Percentiles rank a stretch among this genome's conserved stretches.
These are phyloP conservation scores for Trichothecium sympodiale DNA, from an alignment of 2,329 filamentous ascomycete species.

Conservation along the genomic window DNA sequence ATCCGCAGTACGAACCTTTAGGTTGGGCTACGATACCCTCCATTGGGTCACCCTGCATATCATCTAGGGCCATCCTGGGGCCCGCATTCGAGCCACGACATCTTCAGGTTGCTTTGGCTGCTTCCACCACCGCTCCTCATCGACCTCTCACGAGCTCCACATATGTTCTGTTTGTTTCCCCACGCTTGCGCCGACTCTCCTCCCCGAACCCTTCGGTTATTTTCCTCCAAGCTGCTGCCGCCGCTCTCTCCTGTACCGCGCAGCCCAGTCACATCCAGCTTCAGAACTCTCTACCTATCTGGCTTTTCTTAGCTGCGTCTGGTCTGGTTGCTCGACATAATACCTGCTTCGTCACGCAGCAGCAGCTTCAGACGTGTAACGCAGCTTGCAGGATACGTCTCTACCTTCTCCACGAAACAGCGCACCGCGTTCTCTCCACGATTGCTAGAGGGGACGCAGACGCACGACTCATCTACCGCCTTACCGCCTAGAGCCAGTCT, in stretches of 20 bases:
- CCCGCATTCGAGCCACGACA: conserved; percentile 30
- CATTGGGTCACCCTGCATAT: conserved; percentile 25
- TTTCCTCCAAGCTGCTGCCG: no score
- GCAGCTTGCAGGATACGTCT: no score
- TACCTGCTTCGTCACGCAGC: no score
- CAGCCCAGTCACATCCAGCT: no score
- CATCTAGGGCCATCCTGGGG: conserved; percentile 14
- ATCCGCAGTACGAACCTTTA: no score
- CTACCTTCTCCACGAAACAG: conserved; percentile 17
- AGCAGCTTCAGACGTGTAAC: no score
- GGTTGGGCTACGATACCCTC: conserved; percentile 10
- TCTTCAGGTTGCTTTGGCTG: conserved; percentile 10
- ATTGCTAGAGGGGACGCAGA: neutral
- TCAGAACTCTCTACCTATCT: no score
- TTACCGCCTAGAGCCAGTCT: no score
- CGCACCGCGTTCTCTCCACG: conserved; percentile 4
- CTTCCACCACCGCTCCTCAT: conserved; percentile 14
- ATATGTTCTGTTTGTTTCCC: conserved; percentile 17
- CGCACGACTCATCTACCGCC: neutral
- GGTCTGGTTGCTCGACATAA: no score
- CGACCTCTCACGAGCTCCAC: conserved; percentile 17
- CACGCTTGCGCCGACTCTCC: conserved; percentile 12
- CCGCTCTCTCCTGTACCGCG: no score
- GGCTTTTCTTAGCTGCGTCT: no score
- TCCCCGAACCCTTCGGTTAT: no score